Evolutionary conservation across 1,284 basidiomycete genomes (phyloP).

Genomic region (Trametes versicolor): DNA sequence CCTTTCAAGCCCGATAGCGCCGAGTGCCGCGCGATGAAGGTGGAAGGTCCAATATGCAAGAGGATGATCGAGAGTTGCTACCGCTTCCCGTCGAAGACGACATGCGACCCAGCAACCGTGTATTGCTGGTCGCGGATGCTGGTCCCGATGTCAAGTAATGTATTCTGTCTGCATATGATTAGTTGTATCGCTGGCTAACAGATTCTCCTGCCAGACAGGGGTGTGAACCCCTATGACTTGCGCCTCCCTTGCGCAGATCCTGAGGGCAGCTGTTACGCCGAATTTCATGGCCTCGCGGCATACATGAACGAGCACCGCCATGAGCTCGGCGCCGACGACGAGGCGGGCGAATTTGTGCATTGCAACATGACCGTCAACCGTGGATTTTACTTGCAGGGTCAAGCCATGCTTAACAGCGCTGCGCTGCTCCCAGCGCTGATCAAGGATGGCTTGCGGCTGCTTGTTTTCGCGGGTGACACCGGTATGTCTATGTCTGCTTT

Average conservation of each 20-base stretch:
- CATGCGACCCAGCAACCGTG: conserved; percentile 68
- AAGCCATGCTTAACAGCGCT: conserved; percentile 83
- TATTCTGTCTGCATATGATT: background rate
- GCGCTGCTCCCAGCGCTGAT: conserved; percentile 79
- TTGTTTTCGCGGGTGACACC: conserved; percentile 88
- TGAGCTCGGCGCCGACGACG: conserved; percentile 73
- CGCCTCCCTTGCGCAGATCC: conserved; percentile 76
- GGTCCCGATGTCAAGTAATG: conserved; percentile 65
- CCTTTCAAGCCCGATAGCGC: conserved; percentile 74
- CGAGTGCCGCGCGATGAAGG: conserved; percentile 68
- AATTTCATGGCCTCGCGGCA: conserved; percentile 83
- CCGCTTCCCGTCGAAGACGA: conserved; percentile 59
- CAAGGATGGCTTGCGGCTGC: conserved; percentile 76
- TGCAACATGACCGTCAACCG: conserved; percentile 45
- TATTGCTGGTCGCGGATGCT: conserved; percentile 73
- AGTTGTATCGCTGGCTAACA: background rate
- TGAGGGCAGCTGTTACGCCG: conserved; percentile 76
- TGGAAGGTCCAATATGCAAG: conserved; percentile 73
- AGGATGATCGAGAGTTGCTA: conserved; percentile 66
- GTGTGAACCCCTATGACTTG: conserved; percentile 86
- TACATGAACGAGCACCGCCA: conserved; percentile 80
- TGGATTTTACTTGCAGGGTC: conserved; percentile 74
- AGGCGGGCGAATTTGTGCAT: conserved; percentile 61
- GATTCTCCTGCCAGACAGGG: conserved; percentile 57
- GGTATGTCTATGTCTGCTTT: conserved; percentile 38